Evolutionary conservation across 352 stramenopile species (phyloP).

Genomic region (Phytophthora hibernalis): DNA sequence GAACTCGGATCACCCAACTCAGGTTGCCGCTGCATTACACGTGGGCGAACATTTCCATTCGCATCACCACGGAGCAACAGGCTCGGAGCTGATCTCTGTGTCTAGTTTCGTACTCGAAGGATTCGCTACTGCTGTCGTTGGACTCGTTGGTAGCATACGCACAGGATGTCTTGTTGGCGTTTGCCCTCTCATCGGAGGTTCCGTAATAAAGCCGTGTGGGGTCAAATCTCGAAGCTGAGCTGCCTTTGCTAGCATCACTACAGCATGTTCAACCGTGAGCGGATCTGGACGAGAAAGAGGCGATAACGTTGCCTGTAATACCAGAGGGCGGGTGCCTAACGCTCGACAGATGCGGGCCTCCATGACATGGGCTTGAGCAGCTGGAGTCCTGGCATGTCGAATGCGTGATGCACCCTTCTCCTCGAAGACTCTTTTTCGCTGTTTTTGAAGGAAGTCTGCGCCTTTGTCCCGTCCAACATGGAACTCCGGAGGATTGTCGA

Average conservation of each 20-base stretch:
- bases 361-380: constrained; percentile 49
- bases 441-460: constrained; percentile 56
- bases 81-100: constrained; percentile 28
- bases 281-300: constrained; percentile 46
- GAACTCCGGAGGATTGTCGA: constrained; percentile 38
- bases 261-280: constrained; percentile 46
- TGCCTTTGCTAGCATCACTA: constrained; percentile 34
- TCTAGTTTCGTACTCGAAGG: constrained; percentile 1
- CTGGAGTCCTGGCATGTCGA: constrained; percentile 48
- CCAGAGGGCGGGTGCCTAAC: constrained; percentile 42
- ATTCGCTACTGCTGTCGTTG: constrained; percentile 7
- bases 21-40: constrained; percentile 72
- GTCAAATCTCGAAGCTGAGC: constrained; percentile 39
- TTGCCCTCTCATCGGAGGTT: constrained; percentile 9
- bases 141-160: constrained; percentile 27
- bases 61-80: constrained; percentile 41
- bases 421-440: constrained; percentile 46
- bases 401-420: constrained; percentile 46
- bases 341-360: constrained; percentile 49
- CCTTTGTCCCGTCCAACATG: constrained; percentile 52
- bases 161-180: constrained; percentile 18
- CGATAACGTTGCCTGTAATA: constrained; percentile 22
- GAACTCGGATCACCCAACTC: constrained; percentile 75
- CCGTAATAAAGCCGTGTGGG: constrained; percentile 25
- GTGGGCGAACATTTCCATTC: constrained; percentile 40